phyloP scores from a whole-genome alignment of 164 flowering plant species.

The Aristolochia contorta region DNA sequence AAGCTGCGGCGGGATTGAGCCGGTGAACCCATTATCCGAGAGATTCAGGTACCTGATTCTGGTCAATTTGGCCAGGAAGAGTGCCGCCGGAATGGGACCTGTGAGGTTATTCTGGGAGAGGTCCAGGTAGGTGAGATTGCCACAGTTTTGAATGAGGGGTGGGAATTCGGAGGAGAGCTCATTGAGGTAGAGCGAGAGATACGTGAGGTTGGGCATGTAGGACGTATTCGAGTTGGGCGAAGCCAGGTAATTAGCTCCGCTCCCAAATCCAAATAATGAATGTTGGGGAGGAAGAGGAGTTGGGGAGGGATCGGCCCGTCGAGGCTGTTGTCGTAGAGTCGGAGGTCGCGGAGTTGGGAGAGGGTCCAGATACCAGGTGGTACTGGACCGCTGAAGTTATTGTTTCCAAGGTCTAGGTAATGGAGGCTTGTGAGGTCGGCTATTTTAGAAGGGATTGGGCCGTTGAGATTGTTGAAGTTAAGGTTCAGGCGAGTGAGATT shows the following conservation, averaged over 20 bases:
- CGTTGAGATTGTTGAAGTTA: constrained; percentile 21
- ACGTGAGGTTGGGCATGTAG: constrained; percentile 21
- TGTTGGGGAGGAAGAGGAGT: constrained; percentile 26
- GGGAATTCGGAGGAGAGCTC: constrained; percentile 21
- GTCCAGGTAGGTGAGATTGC: constrained; percentile 27
- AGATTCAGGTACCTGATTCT: constrained; percentile 26
- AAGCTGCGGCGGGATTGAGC: constrained; percentile 21
- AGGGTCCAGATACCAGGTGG: constrained; percentile 27
- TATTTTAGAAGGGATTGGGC: constrained; percentile 9
- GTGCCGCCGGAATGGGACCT: constrained; percentile 20
- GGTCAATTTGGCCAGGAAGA: constrained; percentile 6
- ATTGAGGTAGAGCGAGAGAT: constrained; percentile 21
- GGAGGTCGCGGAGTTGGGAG: constrained; percentile 16
- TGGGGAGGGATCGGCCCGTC: constrained; percentile 31
- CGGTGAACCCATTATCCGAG: constrained; percentile 15
- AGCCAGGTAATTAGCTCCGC: constrained; percentile 22
- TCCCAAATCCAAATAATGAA: constrained; percentile 24
- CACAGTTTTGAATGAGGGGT: constrained; percentile 20
- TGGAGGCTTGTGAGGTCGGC: constrained; percentile 19
- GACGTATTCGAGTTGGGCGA: constrained; percentile 18
- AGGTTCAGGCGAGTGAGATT: constrained; percentile 26
- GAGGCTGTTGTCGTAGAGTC: constrained; percentile 21
- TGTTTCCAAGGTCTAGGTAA: constrained; percentile 27
- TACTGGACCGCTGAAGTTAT: constrained; percentile 16
- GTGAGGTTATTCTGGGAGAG: constrained; percentile 21